Evolutionary conservation across 148 eudicot genomes (phyloP).

Genomic region (Amaranthus palmeri): DNA sequence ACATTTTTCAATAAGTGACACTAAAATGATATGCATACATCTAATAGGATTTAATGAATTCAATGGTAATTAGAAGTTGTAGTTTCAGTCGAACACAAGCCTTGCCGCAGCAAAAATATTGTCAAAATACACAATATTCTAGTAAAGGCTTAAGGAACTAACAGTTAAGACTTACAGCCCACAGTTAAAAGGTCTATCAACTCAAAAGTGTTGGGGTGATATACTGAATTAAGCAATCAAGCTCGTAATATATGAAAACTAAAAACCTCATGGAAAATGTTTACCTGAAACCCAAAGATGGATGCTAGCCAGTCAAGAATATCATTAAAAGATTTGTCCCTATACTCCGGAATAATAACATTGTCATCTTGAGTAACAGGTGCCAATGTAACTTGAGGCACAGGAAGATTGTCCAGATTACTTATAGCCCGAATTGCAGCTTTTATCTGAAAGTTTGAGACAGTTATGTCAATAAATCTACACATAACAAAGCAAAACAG

Average conservation of each 20-base stretch:
- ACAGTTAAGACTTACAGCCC: too few species aligned
- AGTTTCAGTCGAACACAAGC: too few species aligned
- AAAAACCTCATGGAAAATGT: conserved; percentile 3
- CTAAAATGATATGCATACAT: too few species aligned
- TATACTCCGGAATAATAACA: conserved; percentile 45
- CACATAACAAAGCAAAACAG: conserved; percentile 4
- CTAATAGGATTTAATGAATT: too few species aligned
- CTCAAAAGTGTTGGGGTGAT: too few species aligned
- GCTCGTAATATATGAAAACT: background rate
- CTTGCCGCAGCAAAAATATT: too few species aligned
- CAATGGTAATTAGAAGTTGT: too few species aligned
- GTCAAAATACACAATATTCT: too few species aligned
- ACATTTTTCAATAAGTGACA: too few species aligned
- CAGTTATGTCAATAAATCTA: conserved; percentile 2
- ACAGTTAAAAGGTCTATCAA: too few species aligned
- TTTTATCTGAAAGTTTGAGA: conserved; percentile 50
- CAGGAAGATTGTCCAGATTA: conserved; percentile 61
- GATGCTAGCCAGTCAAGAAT: conserved; percentile 90
- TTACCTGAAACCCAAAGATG: conserved; percentile 89
- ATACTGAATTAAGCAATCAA: background rate
- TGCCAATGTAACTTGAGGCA: conserved; percentile 36
- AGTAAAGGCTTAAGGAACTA: too few species aligned
- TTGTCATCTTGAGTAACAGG: conserved; percentile 30
- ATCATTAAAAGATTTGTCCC: conserved; percentile 59
- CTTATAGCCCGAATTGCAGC: conserved; percentile 77